Percentiles rank a stretch among this genome's conserved stretches.
Conservation (phyloP, 2,329 filamentous ascomycete species). For the Aspergillus transmontanensis region DNA sequence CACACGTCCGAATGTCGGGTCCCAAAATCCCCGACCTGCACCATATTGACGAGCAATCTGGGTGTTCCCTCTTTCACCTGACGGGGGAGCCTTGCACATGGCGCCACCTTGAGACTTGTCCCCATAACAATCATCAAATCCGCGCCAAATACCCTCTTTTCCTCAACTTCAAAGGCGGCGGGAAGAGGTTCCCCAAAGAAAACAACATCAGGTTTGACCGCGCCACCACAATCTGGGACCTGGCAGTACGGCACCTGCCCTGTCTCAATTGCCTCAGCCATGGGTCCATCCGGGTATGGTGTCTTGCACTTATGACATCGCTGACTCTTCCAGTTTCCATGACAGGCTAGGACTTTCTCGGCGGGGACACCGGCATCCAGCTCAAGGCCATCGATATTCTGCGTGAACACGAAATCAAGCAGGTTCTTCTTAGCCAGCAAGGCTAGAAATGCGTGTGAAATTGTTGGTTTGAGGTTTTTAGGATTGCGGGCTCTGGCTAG, state of each 20-base stretch:
- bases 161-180: constrained; percentile 58
- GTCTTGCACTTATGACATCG: constrained; percentile 78
- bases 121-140: constrained; percentile 77
- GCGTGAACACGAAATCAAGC: constrained; percentile 81
- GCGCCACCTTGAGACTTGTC: constrained; percentile 77
- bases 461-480: constrained; percentile 77
- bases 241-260: constrained; percentile 69
- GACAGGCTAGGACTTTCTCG: constrained; percentile 77
- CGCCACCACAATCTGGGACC: constrained; percentile 61
- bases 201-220: constrained; percentile 84
- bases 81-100: constrained; percentile 75
- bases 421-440: constrained; percentile 73
- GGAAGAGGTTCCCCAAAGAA: constrained; percentile 77
- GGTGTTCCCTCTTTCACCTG: constrained; percentile 61
- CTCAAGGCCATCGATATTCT: constrained; percentile 91
- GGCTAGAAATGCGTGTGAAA: constrained; percentile 80
- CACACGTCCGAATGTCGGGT: constrained; percentile 73
- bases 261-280: constrained; percentile 66
- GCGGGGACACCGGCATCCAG: constrained; percentile 74
- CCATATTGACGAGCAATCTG: constrained; percentile 77
- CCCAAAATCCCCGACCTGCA: constrained; percentile 75
- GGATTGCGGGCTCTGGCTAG: constrained; percentile 85
- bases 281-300: constrained; percentile 66
- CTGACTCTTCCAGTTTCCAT: constrained; percentile 84
- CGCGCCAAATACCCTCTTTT: constrained; percentile 55